Evolutionary conservation across 768 basidiomycete genomes (phyloP).

Genomic region (Crucibulum laeve): DNA sequence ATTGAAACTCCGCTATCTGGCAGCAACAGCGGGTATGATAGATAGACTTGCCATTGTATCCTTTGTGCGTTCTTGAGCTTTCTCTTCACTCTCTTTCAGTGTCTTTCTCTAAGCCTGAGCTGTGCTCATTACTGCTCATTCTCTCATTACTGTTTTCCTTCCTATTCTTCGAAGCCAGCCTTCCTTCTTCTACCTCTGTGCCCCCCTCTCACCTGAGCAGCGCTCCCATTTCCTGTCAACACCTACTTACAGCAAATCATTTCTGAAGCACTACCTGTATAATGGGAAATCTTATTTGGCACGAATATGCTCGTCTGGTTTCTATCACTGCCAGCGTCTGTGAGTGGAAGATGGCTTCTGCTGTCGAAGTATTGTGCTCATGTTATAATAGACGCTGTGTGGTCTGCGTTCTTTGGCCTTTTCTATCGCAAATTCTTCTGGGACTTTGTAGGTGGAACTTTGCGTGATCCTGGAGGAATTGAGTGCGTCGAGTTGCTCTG

Average conservation of each 20-base stretch:
- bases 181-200: slow-evolving; percentile 14
- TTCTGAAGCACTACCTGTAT: slow-evolving; percentile 8
- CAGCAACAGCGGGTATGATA: slow-evolving; percentile 5
- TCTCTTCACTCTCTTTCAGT: slow-evolving; percentile 12
- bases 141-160: slow-evolving; percentile 21
- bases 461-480: slow-evolving; percentile 74
- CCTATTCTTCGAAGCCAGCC: slow-evolving; percentile 21
- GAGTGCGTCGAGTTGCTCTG: slow-evolving; percentile 47
- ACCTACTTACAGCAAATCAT: slow-evolving; percentile 5
- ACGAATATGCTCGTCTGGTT: slow-evolving; percentile 68
- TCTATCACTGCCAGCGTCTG: slow-evolving; percentile 68
- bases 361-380: not conserved
- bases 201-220: slow-evolving; percentile 15
- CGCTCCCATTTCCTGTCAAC: slow-evolving; percentile 9
- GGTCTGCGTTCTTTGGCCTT: slow-evolving; percentile 78
- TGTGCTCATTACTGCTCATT: slow-evolving; percentile 25
- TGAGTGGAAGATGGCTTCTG: slow-evolving; percentile 33
- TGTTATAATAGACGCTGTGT: slow-evolving; percentile 56
- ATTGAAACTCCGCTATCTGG: slow-evolving; percentile 15
- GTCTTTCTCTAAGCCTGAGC: slow-evolving; percentile 27
- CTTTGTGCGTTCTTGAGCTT: slow-evolving; percentile 13
- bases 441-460: slow-evolving; percentile 84
- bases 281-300: slow-evolving; percentile 85
- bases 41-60: not conserved
- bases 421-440: slow-evolving; percentile 94